A percentile compares a stretch with the other conserved stretches of the same genome.
These are phyloP conservation scores for Ascochyta rabiei DNA, from an alignment of 2,329 filamentous ascomycete species.

Conservation along the genomic window DNA sequence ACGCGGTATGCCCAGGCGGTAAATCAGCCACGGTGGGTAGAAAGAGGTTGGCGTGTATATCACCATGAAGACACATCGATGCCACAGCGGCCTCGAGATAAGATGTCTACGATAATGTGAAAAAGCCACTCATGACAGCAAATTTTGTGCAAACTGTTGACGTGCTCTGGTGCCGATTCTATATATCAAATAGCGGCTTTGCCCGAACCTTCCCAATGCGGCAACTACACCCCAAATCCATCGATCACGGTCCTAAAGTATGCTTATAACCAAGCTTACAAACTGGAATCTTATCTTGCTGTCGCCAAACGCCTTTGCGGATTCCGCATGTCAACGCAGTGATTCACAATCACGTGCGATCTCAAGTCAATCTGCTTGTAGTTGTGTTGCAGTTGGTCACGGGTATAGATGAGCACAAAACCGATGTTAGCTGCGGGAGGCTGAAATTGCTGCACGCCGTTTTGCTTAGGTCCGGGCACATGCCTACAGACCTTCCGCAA, in stretches of 20 bases:
- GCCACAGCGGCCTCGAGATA: slow-evolving; percentile 20
- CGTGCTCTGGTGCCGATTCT: background rate
- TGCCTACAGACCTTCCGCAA: background rate
- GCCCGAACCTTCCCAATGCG: slow-evolving; percentile 5
- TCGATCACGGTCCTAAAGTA: slow-evolving; percentile 16
- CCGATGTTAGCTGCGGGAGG: too few relatives aligned
- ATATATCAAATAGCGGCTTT: background rate
- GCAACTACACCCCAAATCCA: background rate
- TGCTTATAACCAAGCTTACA: slow-evolving; percentile 17
- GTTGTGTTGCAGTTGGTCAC: too few relatives aligned
- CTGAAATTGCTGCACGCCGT: background rate
- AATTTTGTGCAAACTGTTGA: background rate
- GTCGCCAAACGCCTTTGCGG: background rate
- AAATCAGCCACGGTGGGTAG: slow-evolving; percentile 28
- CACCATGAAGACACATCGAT: slow-evolving; percentile 28
- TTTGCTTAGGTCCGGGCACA: background rate
- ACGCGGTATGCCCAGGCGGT: slow-evolving; percentile 82
- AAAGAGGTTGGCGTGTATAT: slow-evolving; percentile 23
- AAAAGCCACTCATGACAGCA: slow-evolving; percentile 15
- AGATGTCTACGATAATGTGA: slow-evolving; percentile 44
- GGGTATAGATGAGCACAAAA: too few relatives aligned
- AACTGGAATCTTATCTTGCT: slow-evolving; percentile 17
- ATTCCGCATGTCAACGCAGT: background rate
- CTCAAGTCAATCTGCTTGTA: too few relatives aligned
- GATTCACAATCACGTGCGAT: too few relatives aligned